Evolutionary conservation across 768 basidiomycete species (phyloP), one percentile per base, ranked within the genome.

Genomic region (Pholiota microspora): DNA sequence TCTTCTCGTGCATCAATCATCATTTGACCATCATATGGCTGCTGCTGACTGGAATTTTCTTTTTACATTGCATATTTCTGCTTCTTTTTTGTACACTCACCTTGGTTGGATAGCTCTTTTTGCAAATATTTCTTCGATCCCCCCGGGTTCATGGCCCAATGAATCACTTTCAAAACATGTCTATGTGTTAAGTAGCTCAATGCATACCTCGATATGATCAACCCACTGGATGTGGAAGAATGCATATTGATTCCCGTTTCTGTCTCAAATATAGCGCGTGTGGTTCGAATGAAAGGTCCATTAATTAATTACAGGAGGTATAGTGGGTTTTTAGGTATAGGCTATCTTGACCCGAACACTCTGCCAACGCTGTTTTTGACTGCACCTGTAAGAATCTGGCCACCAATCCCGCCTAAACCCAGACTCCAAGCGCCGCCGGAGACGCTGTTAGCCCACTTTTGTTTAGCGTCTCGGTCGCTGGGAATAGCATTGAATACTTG

Each of bases 391-490:
- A 98, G 71, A 46, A 99, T 71, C 62, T 91, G 88, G 2, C 94
- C 91, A 1, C 94, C 92, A 42, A 98, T 69, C 0, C 94, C 88
- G 25, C 92, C 88, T 24, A 94, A 66, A 12, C 86, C 86, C 61
- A 89, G 71, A 49, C 80, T 76, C 86, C 91, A 91, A 32, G 79
- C 79, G 2, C 81, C 81, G n/a, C 85, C 77, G 10, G 83, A 81
- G 15, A 91, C 78, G 24, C 77, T 80, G 55, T 82, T 86, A 2
- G 94, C 93, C 96, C 93, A 98, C 49, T 85, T 83, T 62, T 88
- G 83, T 69, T 97, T 97, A 24, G 96, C 92, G 63, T 98, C 96
- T 47, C 94, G 85, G 67, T 96, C 94, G 45, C 88, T 89, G 63
- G 13, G 64, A 16, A 28, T 2, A 5, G 5, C 51, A 46, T 69